Conservation (phyloP, 352 stramenopile genomes). For the Phytopythium kandeliae region DNA sequence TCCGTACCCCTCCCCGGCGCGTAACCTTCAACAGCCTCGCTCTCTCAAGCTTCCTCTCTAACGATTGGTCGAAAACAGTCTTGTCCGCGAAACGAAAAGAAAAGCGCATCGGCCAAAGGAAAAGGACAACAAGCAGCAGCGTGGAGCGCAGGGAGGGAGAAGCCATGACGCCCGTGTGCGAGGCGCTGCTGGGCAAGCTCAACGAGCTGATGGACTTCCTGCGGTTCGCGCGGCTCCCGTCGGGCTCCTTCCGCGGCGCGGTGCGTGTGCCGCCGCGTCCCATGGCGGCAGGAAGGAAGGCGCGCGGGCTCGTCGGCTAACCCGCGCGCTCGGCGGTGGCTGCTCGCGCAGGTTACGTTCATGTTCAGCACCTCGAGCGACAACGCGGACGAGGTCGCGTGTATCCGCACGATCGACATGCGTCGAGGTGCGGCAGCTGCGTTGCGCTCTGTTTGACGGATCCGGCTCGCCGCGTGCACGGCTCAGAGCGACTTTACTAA, state of each 20-base stretch:
- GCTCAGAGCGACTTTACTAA: too few relatives aligned
- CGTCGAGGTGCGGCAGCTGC: constrained; percentile 52
- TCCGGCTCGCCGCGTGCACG: too few relatives aligned
- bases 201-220: constrained; percentile 85
- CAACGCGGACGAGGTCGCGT: constrained; percentile 42
- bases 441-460: too few relatives aligned
- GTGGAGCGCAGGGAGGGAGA: background rate
- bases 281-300: background rate
- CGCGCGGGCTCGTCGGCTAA: constrained; percentile 2
- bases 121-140: background rate
- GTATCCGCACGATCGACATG: constrained; percentile 77
- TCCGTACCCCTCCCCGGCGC: too few relatives aligned
- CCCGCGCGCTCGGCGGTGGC: background rate
- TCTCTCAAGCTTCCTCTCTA: too few relatives aligned
- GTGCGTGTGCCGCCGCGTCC: constrained; percentile 19
- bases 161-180: constrained; percentile 40
- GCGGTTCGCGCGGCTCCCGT: constrained; percentile 44
- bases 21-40: too few relatives aligned
- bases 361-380: constrained; percentile 53
- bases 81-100: background rate
- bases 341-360: constrained; percentile 82
- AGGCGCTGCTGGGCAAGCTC: constrained; percentile 68
- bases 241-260: constrained; percentile 46
- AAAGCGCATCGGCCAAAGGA: background rate
- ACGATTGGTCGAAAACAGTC: background rate